phyloP scores from a whole-genome alignment of 2,329 filamentous ascomycete genomes.

The Pseudogymnoascus sp. region DNA sequence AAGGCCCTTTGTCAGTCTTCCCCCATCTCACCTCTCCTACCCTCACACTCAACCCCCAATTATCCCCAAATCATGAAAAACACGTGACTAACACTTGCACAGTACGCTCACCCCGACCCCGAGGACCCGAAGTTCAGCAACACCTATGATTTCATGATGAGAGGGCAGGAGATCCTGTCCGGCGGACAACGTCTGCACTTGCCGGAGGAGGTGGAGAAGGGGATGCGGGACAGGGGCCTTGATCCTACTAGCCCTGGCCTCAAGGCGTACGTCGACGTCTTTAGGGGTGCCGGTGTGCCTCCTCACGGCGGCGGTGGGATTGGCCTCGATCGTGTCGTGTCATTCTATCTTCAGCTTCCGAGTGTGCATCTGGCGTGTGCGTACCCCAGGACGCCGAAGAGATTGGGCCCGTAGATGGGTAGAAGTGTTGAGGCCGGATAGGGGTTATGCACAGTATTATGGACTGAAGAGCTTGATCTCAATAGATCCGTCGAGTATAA shows the following conservation, averaged over 20 bases:
- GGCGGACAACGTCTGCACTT: slow-evolving; percentile 89
- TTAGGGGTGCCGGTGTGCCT: slow-evolving; percentile 73
- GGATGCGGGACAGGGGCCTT: slow-evolving; percentile 71
- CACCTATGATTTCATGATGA: slow-evolving; percentile 77
- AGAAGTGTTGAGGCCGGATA: not conserved
- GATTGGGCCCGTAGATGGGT: slow-evolving; percentile 39
- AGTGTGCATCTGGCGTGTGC: slow-evolving; percentile 50
- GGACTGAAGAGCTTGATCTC: not conserved
- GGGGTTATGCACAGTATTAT: not conserved
- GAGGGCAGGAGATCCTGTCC: slow-evolving; percentile 86
- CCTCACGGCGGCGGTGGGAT: slow-evolving; percentile 87
- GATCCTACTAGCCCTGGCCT: slow-evolving; percentile 68
- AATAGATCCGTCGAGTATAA: not conserved
- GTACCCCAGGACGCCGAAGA: slow-evolving; percentile 54
- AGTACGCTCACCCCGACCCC: slow-evolving; percentile 74
- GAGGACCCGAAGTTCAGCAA: slow-evolving; percentile 58
- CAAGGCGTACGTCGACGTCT: slow-evolving; percentile 83
- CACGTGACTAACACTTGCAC: too few relatives aligned
- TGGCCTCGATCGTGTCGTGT: slow-evolving; percentile 78
- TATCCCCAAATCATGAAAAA: too few relatives aligned
- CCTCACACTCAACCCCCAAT: too few relatives aligned
- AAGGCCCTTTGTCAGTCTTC: too few relatives aligned
- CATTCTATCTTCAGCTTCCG: slow-evolving; percentile 52
- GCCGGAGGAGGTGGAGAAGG: slow-evolving; percentile 64
- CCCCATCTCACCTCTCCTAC: too few relatives aligned